Evolutionary conservation across 768 basidiomycete genomes (phyloP).

Genomic region (Termitomyces sp.): DNA sequence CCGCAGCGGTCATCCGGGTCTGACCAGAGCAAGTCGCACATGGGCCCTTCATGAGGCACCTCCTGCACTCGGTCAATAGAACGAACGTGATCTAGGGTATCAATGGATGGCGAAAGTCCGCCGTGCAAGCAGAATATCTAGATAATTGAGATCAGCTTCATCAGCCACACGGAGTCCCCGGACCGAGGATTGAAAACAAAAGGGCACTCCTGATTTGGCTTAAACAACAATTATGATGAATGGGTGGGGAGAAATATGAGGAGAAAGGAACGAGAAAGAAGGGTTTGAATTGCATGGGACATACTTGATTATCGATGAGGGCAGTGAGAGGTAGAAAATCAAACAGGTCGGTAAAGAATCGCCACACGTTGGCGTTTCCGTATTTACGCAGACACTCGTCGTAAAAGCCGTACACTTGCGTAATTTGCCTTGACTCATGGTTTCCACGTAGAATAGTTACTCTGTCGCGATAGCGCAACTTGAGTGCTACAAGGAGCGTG

Average conservation of each 20-base stretch:
- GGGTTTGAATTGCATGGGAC: conserved; percentile 27
- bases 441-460: conserved; percentile 98
- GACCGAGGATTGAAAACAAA: conserved; percentile 3
- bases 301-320: conserved; percentile 97
- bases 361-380: conserved; percentile 99
- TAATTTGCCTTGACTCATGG: conserved; percentile 99
- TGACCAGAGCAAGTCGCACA: conserved; percentile 99
- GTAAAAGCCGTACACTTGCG: conserved; percentile 99
- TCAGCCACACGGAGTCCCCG: conserved; percentile 15
- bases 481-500: conserved; percentile 93
- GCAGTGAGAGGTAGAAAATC: conserved; percentile 97
- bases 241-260: conserved; percentile 5
- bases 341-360: conserved; percentile 97
- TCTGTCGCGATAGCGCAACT: conserved; percentile 95
- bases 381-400: conserved; percentile 99
- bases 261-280: conserved; percentile 1
- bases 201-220: conserved; percentile 8
- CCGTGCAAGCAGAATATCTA: conserved; percentile 99
- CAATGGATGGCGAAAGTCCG: conserved; percentile 96
- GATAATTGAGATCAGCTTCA: conserved; percentile 13
- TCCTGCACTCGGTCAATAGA: conserved; percentile 99
- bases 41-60: conserved; percentile 98
- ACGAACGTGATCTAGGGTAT: conserved; percentile 98
- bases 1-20: conserved; percentile 99
- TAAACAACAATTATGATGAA: conserved; percentile 3